Conservation (phyloP, 805 yeast genomes). For the Candida sanyiensis region DNA sequence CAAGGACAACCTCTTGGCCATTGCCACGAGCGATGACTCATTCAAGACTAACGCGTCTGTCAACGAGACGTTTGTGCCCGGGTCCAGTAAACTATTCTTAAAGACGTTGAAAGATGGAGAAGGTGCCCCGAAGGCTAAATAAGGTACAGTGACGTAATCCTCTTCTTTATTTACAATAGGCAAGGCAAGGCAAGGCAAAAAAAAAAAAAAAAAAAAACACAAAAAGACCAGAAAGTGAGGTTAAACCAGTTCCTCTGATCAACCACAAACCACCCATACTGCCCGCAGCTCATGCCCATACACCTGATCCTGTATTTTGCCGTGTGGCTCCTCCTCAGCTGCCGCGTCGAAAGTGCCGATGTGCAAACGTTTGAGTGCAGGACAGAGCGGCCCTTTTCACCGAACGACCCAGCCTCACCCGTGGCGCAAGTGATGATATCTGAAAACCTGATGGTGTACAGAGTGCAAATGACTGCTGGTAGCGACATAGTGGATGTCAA, state of each 20-base stretch:
- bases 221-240: no score
- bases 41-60: slow-evolving; percentile 34
- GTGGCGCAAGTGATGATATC: slow-evolving; percentile 7
- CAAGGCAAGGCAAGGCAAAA: neutral
- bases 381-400: slow-evolving; percentile 2
- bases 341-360: neutral
- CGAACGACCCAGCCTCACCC: neutral
- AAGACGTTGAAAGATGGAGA: slow-evolving; percentile 16
- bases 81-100: slow-evolving; percentile 16
- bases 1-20: slow-evolving; percentile 31
- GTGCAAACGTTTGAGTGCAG: slow-evolving; percentile 3
- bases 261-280: no score
- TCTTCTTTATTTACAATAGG: neutral
- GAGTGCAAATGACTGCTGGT: slow-evolving; percentile 2
- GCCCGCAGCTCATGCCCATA: no score
- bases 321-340: neutral
- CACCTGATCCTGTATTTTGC: neutral
- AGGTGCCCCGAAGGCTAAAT: slow-evolving; percentile 16
- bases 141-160: neutral
- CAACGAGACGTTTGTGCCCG: slow-evolving; percentile 12
- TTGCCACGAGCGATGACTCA: slow-evolving; percentile 46
- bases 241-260: no score
- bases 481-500: slow-evolving; percentile 38
- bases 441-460: slow-evolving; percentile 6
- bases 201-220: neutral